Evolutionary conservation across 345 rosid species (phyloP).

Genomic region (Reutealis trisperma): DNA sequence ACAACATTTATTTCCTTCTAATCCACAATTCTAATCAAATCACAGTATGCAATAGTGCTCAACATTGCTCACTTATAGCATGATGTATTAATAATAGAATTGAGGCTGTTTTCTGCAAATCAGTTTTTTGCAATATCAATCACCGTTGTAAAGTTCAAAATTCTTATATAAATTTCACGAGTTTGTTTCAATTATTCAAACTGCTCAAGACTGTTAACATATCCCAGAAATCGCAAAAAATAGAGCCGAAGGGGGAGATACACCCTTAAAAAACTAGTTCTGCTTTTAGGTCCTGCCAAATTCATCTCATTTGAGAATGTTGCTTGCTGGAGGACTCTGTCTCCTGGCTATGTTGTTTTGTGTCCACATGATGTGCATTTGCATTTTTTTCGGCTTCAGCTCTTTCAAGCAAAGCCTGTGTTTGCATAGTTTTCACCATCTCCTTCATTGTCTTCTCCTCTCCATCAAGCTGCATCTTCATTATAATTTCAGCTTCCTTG

Average conservation of each 20-base stretch:
- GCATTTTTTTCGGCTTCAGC: constrained; percentile 55
- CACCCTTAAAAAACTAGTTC: constrained; percentile 8
- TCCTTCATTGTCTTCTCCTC: constrained; percentile 77
- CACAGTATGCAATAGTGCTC: no score
- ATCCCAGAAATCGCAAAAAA: neutral
- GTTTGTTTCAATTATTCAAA: neutral
- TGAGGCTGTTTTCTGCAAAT: no score
- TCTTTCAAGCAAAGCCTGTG: constrained; percentile 56
- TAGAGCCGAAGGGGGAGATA: neutral
- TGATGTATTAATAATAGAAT: no score
- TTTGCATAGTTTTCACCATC: constrained; percentile 64
- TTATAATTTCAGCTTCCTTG: constrained; percentile 68
- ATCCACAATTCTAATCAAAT: neutral
- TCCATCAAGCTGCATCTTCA: constrained; percentile 82
- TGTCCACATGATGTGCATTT: constrained; percentile 18
- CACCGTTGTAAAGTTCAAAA: neutral
- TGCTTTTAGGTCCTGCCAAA: neutral
- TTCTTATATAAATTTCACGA: neutral
- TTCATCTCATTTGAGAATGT: constrained; percentile 27
- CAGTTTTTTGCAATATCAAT: neutral
- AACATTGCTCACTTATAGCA: neutral
- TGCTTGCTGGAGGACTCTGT: constrained; percentile 23
- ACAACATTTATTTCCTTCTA: neutral
- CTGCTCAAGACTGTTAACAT: neutral
- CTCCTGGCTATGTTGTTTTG: constrained; percentile 29